Percentiles rank a stretch among this genome's conserved stretches.
These are phyloP conservation scores for Grosmannia serpens DNA, from an alignment of 2,329 filamentous ascomycete genomes.

Conservation along the genomic window DNA sequence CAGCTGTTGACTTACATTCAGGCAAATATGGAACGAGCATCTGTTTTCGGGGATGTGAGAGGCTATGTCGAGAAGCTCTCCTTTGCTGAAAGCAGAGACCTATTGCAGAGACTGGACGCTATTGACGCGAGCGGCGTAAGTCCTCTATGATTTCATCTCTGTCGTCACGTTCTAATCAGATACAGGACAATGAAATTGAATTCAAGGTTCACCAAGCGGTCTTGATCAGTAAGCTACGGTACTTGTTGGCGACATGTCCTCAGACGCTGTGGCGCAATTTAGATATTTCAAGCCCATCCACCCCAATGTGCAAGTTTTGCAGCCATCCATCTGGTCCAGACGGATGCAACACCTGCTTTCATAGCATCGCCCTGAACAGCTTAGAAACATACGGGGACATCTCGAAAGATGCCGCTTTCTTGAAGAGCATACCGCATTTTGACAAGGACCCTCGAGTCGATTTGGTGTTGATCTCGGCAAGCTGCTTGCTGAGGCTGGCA, in stretches of 20 bases:
- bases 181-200: not conserved
- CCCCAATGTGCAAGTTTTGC: constrained; percentile 14
- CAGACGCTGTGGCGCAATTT: constrained; percentile 13
- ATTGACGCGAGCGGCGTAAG: not conserved
- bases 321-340: not conserved
- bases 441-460: constrained; percentile 23
- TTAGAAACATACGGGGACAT: constrained; percentile 14
- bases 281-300: not conserved
- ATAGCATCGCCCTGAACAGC: constrained; percentile 12
- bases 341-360: constrained; percentile 11
- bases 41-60: constrained; percentile 35
- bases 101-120: constrained; percentile 19
- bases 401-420: constrained; percentile 10
- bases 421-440: constrained; percentile 12
- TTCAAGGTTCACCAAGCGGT: constrained; percentile 16
- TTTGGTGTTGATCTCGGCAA: constrained; percentile 20
- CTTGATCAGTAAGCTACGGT: constrained; percentile 31
- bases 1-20: constrained; percentile 22
- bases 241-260: constrained; percentile 30
- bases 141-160: not conserved
- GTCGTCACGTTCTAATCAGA: not conserved
- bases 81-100: constrained; percentile 25
- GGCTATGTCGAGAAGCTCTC: constrained; percentile 30
- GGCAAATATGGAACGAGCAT: constrained; percentile 19
- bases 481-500: constrained; percentile 19